Evolutionary conservation across 2,329 filamentous ascomycete species (phyloP), one percentile per base, ranked within the genome.

Genomic region (Uncinocarpus reesii): DNA sequence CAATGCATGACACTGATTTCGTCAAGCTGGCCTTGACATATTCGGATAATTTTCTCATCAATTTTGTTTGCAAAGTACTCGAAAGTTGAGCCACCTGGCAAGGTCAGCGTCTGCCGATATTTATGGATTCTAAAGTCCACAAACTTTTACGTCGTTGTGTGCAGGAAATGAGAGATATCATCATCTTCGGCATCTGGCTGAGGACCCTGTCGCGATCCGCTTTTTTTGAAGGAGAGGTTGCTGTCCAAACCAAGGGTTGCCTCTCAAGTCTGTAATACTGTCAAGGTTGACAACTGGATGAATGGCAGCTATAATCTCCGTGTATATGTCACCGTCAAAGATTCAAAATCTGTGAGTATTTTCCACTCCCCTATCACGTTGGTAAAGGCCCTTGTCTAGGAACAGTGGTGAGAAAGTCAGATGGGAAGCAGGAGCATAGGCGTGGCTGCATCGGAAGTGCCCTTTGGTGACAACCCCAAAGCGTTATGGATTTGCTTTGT

Each of bases 41-140:
- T 42, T 42, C 48, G 35, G 37, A 42, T 35, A 21, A 50, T 43
- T 47, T 50, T 50, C 36, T 50, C 26, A 13, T 50, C 37, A 29
- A 50, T 41, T 16, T 40, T 50, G 13, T 40, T 15, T 32, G 47
- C 45, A 13, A 50, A 26, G 24, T 41, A 34, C 18, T 48, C 20
- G 15, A 48, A n/a, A 10, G 45, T 4, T 11, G 35, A 41, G 5
- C 21, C 32, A 37, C 21, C 44, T 47, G 20, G 23, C 4, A 29
- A 18, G n/a, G n/a, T 47, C 23, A 38, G 44, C 28, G 13, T n/a
- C 36, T 38, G 11, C 18, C 16, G 10, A 20, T 3, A 4, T 29
- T 26, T 2, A 34, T 18, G 18, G 24, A 31, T 29, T 20, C 15
- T 5, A 38, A 10, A 13, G 8, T 26, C 15, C 15, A 32, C 43